Percentiles rank a stretch among this genome's conserved stretches.
phyloP scores from a whole-genome alignment of 108 stramenopile species.

The Hondaea fermentalgiana region DNA sequence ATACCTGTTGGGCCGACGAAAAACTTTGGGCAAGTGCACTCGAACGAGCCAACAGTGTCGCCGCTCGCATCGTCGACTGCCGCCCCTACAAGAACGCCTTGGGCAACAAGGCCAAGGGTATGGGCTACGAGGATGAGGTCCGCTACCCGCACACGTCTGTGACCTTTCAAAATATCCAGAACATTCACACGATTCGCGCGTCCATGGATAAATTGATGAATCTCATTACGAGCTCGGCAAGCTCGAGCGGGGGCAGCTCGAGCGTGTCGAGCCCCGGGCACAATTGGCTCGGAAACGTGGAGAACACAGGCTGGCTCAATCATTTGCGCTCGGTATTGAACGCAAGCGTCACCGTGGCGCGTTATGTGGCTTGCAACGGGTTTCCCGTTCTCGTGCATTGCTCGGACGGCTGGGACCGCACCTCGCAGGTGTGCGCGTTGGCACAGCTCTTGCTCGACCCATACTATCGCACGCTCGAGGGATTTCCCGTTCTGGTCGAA shows the following conservation, averaged over 20 bases:
- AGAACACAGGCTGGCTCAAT: conserved; percentile 29
- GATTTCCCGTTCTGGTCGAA: conserved; percentile 36
- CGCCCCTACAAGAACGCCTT: conserved; percentile 46
- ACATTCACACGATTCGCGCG: conserved; percentile 52
- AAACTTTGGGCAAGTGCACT: conserved; percentile 56
- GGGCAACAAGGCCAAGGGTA: conserved; percentile 46
- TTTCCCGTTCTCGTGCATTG: conserved; percentile 41
- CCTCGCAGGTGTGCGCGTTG: conserved; percentile 38
- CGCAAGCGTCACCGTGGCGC: conserved; percentile 17
- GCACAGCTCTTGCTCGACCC: conserved; percentile 54
- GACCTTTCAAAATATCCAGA: conserved; percentile 47
- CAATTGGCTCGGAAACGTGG: conserved; percentile 7
- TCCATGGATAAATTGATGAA: neutral
- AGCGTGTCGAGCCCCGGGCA: neutral
- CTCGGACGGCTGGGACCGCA: conserved; percentile 58
- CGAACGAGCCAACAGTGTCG: neutral
- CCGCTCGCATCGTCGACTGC: conserved; percentile 48
- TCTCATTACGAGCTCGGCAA: neutral
- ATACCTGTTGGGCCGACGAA: conserved; percentile 75
- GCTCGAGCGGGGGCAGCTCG: neutral
- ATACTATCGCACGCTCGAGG: conserved; percentile 49
- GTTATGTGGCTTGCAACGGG: neutral
- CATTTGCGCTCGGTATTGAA: conserved; percentile 24
- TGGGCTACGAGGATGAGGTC: conserved; percentile 38
- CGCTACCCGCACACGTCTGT: conserved; percentile 38